A percentile compares a stretch with the other conserved stretches of the same genome.
phyloP scores from a whole-genome alignment of 2,329 filamentous ascomycete genomes.

The Neopestalotiopsis sp. region DNA sequence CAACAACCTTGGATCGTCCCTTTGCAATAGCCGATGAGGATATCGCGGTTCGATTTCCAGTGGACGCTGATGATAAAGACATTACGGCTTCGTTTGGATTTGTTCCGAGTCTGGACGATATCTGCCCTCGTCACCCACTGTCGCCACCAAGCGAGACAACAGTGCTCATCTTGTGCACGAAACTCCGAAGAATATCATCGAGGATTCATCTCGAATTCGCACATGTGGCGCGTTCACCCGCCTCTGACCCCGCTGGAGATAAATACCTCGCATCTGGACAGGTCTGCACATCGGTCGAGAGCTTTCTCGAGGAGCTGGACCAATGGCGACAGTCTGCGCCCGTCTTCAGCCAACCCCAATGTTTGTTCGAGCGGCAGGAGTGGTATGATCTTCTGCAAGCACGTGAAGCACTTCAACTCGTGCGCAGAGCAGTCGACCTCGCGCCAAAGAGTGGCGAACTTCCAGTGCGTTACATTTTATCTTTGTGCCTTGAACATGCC shows the following conservation, averaged over 20 bases:
- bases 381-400: slow-evolving; percentile 50
- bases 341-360: slow-evolving; percentile 36
- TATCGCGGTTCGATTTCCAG: slow-evolving; percentile 43
- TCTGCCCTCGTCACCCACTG: slow-evolving; percentile 20
- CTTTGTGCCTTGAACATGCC: slow-evolving; percentile 41
- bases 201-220: slow-evolving; percentile 40
- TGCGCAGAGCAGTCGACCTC: slow-evolving; percentile 47
- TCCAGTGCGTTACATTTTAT: slow-evolving; percentile 39
- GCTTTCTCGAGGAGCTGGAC: slow-evolving; percentile 40
- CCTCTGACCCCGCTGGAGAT: slow-evolving; percentile 10
- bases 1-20: slow-evolving; percentile 45
- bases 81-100: slow-evolving; percentile 25
- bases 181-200: slow-evolving; percentile 47
- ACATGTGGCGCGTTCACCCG: slow-evolving; percentile 11
- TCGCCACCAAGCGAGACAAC: slow-evolving; percentile 37
- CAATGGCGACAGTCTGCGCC: slow-evolving; percentile 42
- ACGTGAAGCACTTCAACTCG: slow-evolving; percentile 45
- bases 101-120: slow-evolving; percentile 14
- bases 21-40: slow-evolving; percentile 47
- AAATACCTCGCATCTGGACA: slow-evolving; percentile 25
- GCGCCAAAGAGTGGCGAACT: slow-evolving; percentile 39
- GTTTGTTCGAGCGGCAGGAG: slow-evolving; percentile 48
- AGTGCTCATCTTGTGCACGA: slow-evolving; percentile 44
- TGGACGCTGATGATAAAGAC: slow-evolving; percentile 40
- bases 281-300: slow-evolving; percentile 32